These are phyloP conservation scores for Mycena albidolilacea DNA, from an alignment of 768 basidiomycete genomes.

Conservation along the genomic window DNA sequence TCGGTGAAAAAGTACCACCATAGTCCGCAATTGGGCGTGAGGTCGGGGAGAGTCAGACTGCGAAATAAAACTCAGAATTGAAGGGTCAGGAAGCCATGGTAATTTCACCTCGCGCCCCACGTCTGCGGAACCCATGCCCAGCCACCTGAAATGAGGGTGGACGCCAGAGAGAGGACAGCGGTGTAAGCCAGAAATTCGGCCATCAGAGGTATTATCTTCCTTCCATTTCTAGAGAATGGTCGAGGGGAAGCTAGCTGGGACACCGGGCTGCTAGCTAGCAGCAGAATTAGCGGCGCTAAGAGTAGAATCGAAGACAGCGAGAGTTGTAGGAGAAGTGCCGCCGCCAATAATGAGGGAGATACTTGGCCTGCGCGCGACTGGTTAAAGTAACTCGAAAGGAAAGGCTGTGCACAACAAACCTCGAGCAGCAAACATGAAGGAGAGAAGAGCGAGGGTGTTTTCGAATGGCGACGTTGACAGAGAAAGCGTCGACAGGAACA, in stretches of 20 bases:
- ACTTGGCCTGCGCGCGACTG: conserved; percentile 63
- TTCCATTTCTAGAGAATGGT: conserved; percentile 49
- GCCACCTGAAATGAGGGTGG: conserved; percentile 71
- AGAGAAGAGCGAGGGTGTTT: conserved; percentile 76
- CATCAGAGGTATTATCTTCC: conserved; percentile 54
- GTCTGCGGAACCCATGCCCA: conserved; percentile 82
- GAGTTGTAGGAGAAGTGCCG: conserved; percentile 81
- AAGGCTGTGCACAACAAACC: conserved; percentile 55
- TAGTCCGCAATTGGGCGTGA: conserved; percentile 94
- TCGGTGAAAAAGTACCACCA: conserved; percentile 99
- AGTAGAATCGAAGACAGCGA: conserved; percentile 81
- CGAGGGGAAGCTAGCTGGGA: conserved; percentile 79
- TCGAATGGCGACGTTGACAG: conserved; percentile 89
- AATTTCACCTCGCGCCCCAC: conserved; percentile 85
- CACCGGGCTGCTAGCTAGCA: conserved; percentile 73
- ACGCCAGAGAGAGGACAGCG: conserved; percentile 61
- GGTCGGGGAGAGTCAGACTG: conserved; percentile 87
- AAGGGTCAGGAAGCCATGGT: background rate
- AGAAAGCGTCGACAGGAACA: conserved; percentile 84
- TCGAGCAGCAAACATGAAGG: conserved; percentile 79
- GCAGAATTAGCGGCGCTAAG: conserved; percentile 74
- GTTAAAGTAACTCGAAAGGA: conserved; percentile 41
- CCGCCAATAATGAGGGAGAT: conserved; percentile 70
- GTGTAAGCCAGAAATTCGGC: conserved; percentile 69
- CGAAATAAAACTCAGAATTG: conserved; percentile 11